Conservation (phyloP, 2,329 filamentous ascomycete genomes). For the Pestalotiopsis sp. region DNA sequence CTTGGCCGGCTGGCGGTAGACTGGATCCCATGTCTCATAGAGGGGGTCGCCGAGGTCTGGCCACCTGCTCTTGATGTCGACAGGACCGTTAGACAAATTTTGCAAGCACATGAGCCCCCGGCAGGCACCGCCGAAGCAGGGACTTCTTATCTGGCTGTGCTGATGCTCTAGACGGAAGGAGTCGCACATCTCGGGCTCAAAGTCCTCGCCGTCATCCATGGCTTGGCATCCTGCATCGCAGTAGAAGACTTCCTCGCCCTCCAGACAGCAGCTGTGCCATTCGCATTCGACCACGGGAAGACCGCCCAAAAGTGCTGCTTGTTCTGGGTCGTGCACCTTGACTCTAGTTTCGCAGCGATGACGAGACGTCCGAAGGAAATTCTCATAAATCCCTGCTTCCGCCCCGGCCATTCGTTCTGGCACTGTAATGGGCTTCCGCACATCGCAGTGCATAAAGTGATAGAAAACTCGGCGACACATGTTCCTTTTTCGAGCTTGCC, state of each 20-base stretch:
- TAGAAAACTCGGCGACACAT: slow-evolving; percentile 26
- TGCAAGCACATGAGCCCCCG: neutral
- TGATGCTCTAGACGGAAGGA: slow-evolving; percentile 22
- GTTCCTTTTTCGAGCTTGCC: neutral
- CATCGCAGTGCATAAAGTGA: slow-evolving; percentile 32
- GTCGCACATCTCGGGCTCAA: slow-evolving; percentile 23
- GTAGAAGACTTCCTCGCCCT: neutral
- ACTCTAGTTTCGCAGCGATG: slow-evolving; percentile 25
- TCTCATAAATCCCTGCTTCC: slow-evolving; percentile 16
- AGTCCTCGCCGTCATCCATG: neutral
- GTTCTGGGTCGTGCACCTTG: neutral
- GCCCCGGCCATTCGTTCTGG: neutral
- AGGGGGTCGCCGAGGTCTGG: neutral
- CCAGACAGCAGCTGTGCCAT: slow-evolving; percentile 29
- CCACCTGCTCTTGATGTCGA: neutral
- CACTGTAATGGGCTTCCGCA: slow-evolving; percentile 24
- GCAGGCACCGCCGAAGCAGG: neutral
- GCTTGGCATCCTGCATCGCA: slow-evolving; percentile 15
- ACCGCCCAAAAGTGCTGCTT: neutral
- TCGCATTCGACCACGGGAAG: slow-evolving; percentile 13
- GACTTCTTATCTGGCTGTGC: slow-evolving; percentile 14
- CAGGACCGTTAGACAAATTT: neutral
- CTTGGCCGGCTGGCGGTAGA: neutral
- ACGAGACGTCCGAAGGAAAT: slow-evolving; percentile 21
- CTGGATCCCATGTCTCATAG: neutral